Conservation (phyloP, 2,329 filamentous ascomycete genomes). For the Beauveria pseudobassiana region DNA sequence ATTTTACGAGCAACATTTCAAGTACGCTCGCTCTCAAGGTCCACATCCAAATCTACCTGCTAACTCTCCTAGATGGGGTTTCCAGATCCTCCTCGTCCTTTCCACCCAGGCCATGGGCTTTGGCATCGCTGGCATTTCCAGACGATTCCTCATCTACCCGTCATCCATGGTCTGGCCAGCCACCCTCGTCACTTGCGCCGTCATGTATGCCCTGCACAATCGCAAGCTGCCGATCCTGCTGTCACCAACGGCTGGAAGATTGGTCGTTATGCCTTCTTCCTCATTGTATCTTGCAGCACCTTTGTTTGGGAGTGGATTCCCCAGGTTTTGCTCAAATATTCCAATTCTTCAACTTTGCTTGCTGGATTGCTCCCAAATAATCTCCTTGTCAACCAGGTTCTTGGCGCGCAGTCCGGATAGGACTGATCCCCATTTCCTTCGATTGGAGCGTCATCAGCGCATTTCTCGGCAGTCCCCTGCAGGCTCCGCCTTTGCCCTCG, state of each 20-base stretch:
- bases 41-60: neutral
- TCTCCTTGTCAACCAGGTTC: constrained; percentile 56
- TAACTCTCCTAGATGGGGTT: constrained; percentile 34
- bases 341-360: constrained; percentile 51
- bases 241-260: constrained; percentile 46
- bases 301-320: constrained; percentile 55
- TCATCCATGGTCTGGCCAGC: constrained; percentile 60
- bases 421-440: constrained; percentile 56
- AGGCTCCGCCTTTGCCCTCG: constrained; percentile 52
- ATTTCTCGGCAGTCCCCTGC: constrained; percentile 49
- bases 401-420: constrained; percentile 55
- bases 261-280: constrained; percentile 50
- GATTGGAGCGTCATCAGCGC: constrained; percentile 57
- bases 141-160: constrained; percentile 53
- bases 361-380: constrained; percentile 57
- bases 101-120: constrained; percentile 58
- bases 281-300: constrained; percentile 39
- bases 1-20: constrained; percentile 45
- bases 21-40: constrained; percentile 15
- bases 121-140: constrained; percentile 51
- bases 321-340: constrained; percentile 51
- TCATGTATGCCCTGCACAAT: constrained; percentile 61
- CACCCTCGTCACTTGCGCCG: constrained; percentile 51
- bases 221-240: constrained; percentile 43
- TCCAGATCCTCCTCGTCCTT: constrained; percentile 52